Conservation (phyloP, 2,329 filamentous ascomycete species). For the Xylariaceae sp. region DNA sequence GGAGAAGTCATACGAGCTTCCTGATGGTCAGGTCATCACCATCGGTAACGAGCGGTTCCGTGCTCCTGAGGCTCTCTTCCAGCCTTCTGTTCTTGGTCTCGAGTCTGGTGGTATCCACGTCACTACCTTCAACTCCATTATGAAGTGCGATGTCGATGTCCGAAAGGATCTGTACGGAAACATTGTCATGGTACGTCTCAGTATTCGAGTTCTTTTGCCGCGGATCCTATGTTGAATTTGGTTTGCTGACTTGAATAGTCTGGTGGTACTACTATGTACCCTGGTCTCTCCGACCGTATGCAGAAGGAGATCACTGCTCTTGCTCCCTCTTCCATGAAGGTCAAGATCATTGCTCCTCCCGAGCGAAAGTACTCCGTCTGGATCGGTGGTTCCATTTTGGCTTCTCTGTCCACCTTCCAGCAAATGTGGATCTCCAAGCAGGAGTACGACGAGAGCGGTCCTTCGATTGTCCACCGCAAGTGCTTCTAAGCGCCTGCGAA, state of each 20-base stretch:
- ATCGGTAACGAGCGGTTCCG: conserved; percentile 99
- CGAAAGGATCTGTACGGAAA: conserved; percentile 99
- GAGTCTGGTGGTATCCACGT: conserved; percentile 99
- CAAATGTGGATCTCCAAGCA: conserved; percentile 99
- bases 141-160: conserved; percentile 99
- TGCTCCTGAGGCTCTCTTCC: conserved; percentile 98
- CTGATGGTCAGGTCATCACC: conserved; percentile 98
- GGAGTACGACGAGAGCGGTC: conserved; percentile 99
- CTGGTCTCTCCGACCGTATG: conserved; percentile 99
- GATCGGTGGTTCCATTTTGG: conserved; percentile 99
- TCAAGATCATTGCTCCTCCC: conserved; percentile 99
- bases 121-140: conserved; percentile 99
- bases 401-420: conserved; percentile 99
- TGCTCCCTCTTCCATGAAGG: conserved; percentile 99
- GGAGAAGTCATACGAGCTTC: conserved; percentile 99
- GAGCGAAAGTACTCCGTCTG: conserved; percentile 99
- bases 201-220: no score
- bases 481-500: conserved; percentile 82
- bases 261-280: conserved; percentile 99
- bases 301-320: conserved; percentile 99
- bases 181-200: conserved; percentile 92
- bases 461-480: conserved; percentile 99
- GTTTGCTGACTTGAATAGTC: conserved; percentile 57
- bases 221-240: no score
- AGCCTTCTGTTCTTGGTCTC: conserved; percentile 96